Conservation (phyloP, 495 filamentous ascomycete species). For the Durotheca rogersii region DNA sequence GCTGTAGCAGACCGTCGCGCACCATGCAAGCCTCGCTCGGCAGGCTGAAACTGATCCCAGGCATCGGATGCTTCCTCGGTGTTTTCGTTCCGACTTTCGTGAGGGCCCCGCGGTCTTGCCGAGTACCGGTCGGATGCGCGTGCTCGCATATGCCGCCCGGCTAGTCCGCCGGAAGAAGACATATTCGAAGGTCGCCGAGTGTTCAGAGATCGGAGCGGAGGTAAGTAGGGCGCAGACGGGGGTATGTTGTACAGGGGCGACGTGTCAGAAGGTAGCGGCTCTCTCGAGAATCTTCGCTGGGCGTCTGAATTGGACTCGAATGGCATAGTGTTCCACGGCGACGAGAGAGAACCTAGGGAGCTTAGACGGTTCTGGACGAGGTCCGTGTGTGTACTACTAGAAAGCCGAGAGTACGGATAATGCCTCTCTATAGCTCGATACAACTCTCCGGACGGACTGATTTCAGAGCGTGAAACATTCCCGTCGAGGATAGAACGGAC, state of each 20-base stretch:
- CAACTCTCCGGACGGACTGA: slow-evolving; percentile 46
- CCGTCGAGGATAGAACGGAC: slow-evolving; percentile 43
- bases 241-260: slow-evolving; percentile 24
- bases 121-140: slow-evolving; percentile 35
- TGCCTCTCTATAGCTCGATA: slow-evolving; percentile 48
- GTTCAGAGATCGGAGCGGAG: slow-evolving; percentile 43
- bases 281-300: slow-evolving; percentile 40
- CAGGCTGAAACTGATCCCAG: slow-evolving; percentile 19
- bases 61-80: slow-evolving; percentile 17
- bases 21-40: slow-evolving; percentile 13
- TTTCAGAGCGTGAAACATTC: slow-evolving; percentile 33
- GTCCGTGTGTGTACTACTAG: slow-evolving; percentile 24
- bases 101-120: slow-evolving; percentile 31
- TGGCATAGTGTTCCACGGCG: slow-evolving; percentile 39
- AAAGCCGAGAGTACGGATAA: slow-evolving; percentile 24
- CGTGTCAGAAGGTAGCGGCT: slow-evolving; percentile 36
- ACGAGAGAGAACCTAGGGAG: slow-evolving; percentile 10
- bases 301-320: slow-evolving; percentile 38
- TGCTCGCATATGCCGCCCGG: slow-evolving; percentile 29
- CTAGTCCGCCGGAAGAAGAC: slow-evolving; percentile 20
- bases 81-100: slow-evolving; percentile 14
- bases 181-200: slow-evolving; percentile 33
- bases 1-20: slow-evolving; percentile 13
- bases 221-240: slow-evolving; percentile 36
- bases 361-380: slow-evolving; percentile 19